Percentiles rank a stretch among this genome's conserved stretches.
Evolutionary conservation across 768 basidiomycete genomes (phyloP).

Genomic region (Mycena venus): DNA sequence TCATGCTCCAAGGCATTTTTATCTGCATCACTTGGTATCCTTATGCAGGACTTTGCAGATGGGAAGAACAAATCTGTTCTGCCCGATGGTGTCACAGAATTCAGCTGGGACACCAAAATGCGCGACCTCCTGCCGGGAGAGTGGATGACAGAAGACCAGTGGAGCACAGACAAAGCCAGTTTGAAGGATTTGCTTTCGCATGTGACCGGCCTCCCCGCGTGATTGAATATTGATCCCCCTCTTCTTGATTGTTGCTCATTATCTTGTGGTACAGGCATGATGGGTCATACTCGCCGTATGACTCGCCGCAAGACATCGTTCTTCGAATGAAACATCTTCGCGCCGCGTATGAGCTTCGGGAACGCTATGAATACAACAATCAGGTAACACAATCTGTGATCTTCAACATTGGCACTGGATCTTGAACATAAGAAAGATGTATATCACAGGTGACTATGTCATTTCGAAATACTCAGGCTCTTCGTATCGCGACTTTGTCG

Average conservation of each 20-base stretch:
- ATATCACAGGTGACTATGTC: conserved; percentile 46
- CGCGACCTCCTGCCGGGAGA: conserved; percentile 52
- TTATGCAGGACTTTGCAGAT: conserved; percentile 55
- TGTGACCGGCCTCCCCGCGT: conserved; percentile 52
- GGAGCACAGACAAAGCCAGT: conserved; percentile 51
- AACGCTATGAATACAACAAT: conserved; percentile 51
- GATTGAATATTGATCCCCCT: not conserved
- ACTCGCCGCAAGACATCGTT: conserved; percentile 41
- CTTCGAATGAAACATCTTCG: conserved; percentile 42
- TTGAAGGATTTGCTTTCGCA: conserved; percentile 53
- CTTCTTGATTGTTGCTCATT: not conserved
- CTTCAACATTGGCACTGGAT: not conserved
- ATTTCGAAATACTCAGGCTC: conserved; percentile 36
- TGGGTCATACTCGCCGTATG: conserved; percentile 36
- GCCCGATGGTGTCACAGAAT: conserved; percentile 41
- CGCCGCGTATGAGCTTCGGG: conserved; percentile 47
- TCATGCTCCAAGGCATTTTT: conserved; percentile 58
- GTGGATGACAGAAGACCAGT: conserved; percentile 58
- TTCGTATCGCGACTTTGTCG: conserved; percentile 54
- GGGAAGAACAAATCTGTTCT: conserved; percentile 51
- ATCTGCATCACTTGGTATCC: conserved; percentile 52
- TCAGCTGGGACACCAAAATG: conserved; percentile 54
- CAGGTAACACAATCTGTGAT: conserved; percentile 35
- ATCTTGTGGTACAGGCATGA: conserved; percentile 42
- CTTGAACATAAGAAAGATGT: conserved; percentile 47